Conservation (phyloP, 345 rosid genomes). For the Moricandia arvensis region DNA sequence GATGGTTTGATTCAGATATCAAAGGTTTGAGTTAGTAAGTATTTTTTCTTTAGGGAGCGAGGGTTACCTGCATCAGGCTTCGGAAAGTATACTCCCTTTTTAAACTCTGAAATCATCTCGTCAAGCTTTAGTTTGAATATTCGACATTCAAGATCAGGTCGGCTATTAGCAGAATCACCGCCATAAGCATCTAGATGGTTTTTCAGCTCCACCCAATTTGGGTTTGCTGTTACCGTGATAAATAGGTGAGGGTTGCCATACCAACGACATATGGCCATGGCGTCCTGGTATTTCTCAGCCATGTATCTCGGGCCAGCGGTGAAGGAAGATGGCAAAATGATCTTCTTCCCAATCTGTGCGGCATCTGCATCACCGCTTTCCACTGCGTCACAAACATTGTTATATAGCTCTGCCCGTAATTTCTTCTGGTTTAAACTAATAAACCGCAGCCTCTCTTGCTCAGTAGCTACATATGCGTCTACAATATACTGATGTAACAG, state of each 20-base stretch:
- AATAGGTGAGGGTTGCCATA: neutral
- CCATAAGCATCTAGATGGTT: neutral
- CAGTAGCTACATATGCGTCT: neutral
- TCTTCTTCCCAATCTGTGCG: neutral
- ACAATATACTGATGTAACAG: constrained; percentile 5
- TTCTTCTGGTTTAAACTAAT: neutral
- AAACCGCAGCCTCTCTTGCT: neutral
- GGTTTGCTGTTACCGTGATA: neutral
- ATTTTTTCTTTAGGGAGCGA: no score
- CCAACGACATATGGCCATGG: neutral
- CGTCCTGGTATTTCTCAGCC: neutral
- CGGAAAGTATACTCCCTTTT: neutral
- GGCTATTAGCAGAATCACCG: neutral
- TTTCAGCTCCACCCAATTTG: neutral
- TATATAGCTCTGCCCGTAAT: neutral
- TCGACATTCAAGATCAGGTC: neutral
- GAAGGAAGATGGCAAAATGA: neutral
- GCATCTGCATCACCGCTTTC: neutral
- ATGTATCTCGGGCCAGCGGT: neutral
- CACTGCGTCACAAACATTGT: neutral
- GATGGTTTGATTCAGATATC: no score
- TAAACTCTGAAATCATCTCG: neutral
- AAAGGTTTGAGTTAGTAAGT: no score
- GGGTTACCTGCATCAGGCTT: no score
- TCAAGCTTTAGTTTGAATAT: neutral